Evolutionary conservation across 441 rosid species (phyloP), one percentile per base, ranked within the genome.

Genomic region (Sinapis alba): DNA sequence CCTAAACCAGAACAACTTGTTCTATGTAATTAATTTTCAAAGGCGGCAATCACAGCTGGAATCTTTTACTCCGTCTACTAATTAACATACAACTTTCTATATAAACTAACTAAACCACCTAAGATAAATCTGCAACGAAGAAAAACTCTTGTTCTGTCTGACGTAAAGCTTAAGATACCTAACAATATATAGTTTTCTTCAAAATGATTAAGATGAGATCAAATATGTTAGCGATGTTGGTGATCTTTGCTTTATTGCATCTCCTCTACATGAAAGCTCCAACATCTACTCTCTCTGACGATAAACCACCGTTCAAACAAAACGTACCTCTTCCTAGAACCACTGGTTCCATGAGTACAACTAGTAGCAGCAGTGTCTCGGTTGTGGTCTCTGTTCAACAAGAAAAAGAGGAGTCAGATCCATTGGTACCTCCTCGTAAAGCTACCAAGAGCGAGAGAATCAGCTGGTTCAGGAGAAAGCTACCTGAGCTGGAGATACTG

Each of bases 401-500:
- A 36, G 71, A 73, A 38, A 73, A 70, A 10, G 82, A 75, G 38
- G 77, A 73, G 54, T 58, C 76, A 47, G 82, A 83, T 71, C 82
- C 81, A 18, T 65, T 84, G 28, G 60, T 79, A 71, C 86, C 86
- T 61, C 90, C 90, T 4, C 54, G 12, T 16, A 76, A 78, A 21
- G 72, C 78, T 13, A 79, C 74, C 9, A 80, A 67, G 23, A 78
- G 72, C 18, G 76, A 82, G 73, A 84, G 90, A 67, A 82, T 83
- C 13, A 72, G 60, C 3, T 83, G 91, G 88, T 72, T 89, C 34
- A 70, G 73, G 57, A 65, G 74, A 51, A 86, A 80, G 61, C 60
- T 89, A 64, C 88, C 82, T 0, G 82, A 83, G 19, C 77, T 85
- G 3, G 81, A 82, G 56, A 78, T 89, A 26, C 81, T 87, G 6